A percentile compares a stretch with the other conserved stretches of the same genome.
phyloP scores from a whole-genome alignment of 805 yeast genomes.

The Yamadazyma laniorum region DNA sequence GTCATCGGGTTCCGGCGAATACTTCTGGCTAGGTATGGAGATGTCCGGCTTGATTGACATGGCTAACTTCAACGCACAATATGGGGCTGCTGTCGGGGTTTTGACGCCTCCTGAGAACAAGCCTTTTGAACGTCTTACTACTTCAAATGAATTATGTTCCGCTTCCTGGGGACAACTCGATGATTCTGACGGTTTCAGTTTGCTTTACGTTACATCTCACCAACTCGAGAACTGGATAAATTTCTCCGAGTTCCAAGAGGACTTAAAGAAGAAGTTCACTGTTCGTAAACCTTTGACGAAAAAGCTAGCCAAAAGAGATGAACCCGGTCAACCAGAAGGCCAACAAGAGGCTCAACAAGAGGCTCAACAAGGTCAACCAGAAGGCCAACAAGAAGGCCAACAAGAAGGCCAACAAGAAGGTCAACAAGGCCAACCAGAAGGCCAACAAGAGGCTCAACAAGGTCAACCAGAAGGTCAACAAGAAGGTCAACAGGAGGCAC shows the following conservation, averaged over 20 bases:
- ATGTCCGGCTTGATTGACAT: slow-evolving; percentile 22
- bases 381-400: neutral
- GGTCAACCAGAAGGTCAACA: neutral
- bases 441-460: neutral
- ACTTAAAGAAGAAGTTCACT: slow-evolving; percentile 17
- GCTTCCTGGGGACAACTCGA: slow-evolving; percentile 37
- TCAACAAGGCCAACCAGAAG: neutral
- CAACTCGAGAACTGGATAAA: slow-evolving; percentile 32
- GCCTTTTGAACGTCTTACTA: slow-evolving; percentile 17
- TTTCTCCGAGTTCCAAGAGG: slow-evolving; percentile 14
- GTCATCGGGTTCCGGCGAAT: slow-evolving; percentile 20
- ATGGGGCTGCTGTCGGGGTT: slow-evolving; percentile 30
- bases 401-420: neutral
- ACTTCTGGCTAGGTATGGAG: slow-evolving; percentile 36
- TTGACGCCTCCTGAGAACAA: slow-evolving; percentile 27
- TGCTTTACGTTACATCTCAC: slow-evolving; percentile 32
- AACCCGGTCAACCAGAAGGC: neutral
- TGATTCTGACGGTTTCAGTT: slow-evolving; percentile 21
- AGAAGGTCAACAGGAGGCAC: neutral
- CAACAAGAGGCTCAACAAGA: neutral
- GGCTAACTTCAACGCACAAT: slow-evolving; percentile 24
- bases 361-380: too few relatives aligned
- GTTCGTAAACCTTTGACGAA: neutral
- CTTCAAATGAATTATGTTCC: slow-evolving; percentile 33
- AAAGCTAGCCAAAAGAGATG: neutral